Conservation (phyloP, 371 early-diverging fungal genomes). For the Aphelidium insulamus region DNA sequence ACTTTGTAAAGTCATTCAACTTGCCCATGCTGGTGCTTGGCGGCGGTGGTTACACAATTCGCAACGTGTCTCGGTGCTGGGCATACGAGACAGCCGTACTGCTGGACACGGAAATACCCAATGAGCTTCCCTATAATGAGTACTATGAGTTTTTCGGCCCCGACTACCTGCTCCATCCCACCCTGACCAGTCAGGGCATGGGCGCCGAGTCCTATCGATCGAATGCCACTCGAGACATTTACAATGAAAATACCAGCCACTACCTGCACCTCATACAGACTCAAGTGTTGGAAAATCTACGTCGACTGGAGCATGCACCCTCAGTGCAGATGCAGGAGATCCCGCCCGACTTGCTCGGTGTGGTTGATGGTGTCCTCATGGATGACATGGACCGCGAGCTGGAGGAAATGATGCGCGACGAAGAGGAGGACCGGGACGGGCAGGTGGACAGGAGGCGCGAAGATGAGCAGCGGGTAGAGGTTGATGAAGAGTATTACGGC, state of each 20-base stretch:
- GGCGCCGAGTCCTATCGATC: no score
- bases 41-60: constrained; percentile 87
- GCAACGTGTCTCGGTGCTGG: constrained; percentile 86
- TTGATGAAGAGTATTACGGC: no score
- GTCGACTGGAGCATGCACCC: constrained; percentile 74
- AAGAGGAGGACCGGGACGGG: no score
- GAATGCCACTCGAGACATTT: no score
- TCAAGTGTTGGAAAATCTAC: constrained; percentile 72
- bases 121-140: constrained; percentile 45
- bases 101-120: constrained; percentile 45
- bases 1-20: constrained; percentile 53
- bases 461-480: no score
- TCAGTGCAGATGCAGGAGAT: constrained; percentile 88
- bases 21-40: constrained; percentile 71
- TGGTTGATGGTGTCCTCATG: no score
- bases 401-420: no score
- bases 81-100: constrained; percentile 80
- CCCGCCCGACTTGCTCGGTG: constrained; percentile 27
- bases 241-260: constrained; percentile 71
- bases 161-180: constrained; percentile 63
- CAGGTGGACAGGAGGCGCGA: no score
- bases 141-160: constrained; percentile 60
- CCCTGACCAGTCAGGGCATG: constrained; percentile 37
- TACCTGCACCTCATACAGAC: constrained; percentile 56
- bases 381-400: no score